Conservation (phyloP, 139 green algal species). For the Closterium sp. region DNA sequence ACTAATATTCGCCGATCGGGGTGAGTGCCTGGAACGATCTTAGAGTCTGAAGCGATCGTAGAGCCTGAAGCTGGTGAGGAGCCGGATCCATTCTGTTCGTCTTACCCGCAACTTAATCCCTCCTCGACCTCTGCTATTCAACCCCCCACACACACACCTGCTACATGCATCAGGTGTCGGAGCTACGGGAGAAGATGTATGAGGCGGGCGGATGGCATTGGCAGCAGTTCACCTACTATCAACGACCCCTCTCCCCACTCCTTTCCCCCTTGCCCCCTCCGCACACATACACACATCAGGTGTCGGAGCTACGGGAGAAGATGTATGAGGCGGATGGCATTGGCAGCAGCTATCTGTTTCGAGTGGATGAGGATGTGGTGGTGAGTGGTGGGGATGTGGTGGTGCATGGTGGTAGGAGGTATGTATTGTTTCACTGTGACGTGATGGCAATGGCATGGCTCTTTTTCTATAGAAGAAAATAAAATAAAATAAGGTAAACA, state of each 20-base stretch:
- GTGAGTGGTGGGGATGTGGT: conserved; percentile 16
- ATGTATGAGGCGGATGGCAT: conserved; percentile 65
- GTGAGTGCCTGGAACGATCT: background rate
- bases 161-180: conserved; percentile 33
- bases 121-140: background rate
- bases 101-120: too few species aligned
- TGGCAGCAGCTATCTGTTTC: conserved; percentile 68
- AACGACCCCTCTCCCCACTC: too few species aligned
- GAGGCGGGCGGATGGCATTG: conserved; percentile 55
- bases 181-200: conserved; percentile 69
- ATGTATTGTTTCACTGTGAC: too few species aligned
- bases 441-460: too few species aligned
- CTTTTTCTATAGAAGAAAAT: too few species aligned
- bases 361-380: conserved; percentile 59
- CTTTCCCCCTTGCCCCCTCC: too few species aligned
- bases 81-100: conserved; percentile 70
- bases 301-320: conserved; percentile 62
- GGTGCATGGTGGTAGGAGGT: background rate
- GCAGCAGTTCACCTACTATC: conserved; percentile 55
- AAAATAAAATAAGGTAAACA: too few species aligned
- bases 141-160: too few species aligned
- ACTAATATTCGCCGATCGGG: conserved; percentile 63
- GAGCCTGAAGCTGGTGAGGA: conserved; percentile 54
- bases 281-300: background rate
- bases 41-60: too few species aligned